Evolutionary conservation across 2,329 filamentous ascomycete species (phyloP), one percentile per base, ranked within the genome.

Genomic region (Coleophoma cylindrospora): DNA sequence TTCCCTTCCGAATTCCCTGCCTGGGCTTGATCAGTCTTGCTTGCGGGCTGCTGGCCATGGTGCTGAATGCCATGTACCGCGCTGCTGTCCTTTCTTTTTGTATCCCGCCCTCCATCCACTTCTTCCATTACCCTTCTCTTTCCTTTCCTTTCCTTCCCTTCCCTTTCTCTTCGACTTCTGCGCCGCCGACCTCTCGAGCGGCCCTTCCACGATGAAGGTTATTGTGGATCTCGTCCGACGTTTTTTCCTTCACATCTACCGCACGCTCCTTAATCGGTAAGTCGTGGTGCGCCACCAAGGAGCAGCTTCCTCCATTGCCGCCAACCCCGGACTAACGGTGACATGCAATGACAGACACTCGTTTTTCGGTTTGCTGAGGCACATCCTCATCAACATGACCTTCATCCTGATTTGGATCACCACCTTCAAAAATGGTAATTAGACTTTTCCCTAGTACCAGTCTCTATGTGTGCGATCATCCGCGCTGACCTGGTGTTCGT

Each of bases 371-470:
- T 49, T 61, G 15, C 55, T 62, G 17, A 52, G 56, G 52, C 60
- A 62, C 47, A 59, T 62, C 37, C 45, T 61, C 13, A 58, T 57
- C 38, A 62, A 62, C 43, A 56, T 61, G 56, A 57, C 53, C 13
- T 63, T 60, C 43, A 61, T 63, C 48, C 50, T 61, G 2, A 50
- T 57, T 8, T 61, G 59, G 59, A 63, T 63, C 15, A 61, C 59
- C 15, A 61, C 61, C 21, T 63, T 63, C 45, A 63, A 63, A 34
- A 63, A 62, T 45, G 60, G 60, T 61, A 52, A 44, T 41, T 17
- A 14, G n/a, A 40, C 9, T 10, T 12, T 38, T 13, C 2, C 36
- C 36, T 7, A 17, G 2, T 6, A 38, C 11, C 11, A 3, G 7
- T 14, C 14, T 17, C 11, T 4, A 7, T 38, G 36, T 17, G 36